A percentile compares a stretch with the other conserved stretches of the same genome.
phyloP scores from a whole-genome alignment of 2,329 filamentous ascomycete species.

The Trichoderma koningiopsis region DNA sequence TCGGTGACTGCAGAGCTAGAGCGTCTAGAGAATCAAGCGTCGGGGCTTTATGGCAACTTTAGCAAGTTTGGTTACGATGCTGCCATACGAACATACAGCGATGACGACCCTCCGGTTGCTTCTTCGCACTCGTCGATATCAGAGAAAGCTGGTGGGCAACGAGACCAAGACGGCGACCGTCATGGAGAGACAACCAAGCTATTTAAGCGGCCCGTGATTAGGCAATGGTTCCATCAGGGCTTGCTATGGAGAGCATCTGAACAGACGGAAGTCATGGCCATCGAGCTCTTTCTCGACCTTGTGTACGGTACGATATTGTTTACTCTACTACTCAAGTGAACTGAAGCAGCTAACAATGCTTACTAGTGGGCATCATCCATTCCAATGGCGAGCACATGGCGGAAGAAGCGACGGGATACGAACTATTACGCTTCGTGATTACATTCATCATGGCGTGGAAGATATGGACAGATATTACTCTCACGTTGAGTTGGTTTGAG shows the following conservation, averaged over 20 bases:
- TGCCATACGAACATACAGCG: constrained; percentile 53
- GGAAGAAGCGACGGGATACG: constrained; percentile 55
- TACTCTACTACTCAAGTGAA: background rate
- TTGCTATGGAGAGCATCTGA: constrained; percentile 63
- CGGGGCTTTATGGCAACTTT: constrained; percentile 63
- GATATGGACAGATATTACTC: constrained; percentile 62
- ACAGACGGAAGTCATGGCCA: constrained; percentile 61
- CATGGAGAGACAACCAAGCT: constrained; percentile 53
- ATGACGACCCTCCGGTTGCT: constrained; percentile 27
- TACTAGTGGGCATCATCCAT: constrained; percentile 61
- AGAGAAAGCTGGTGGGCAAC: background rate
- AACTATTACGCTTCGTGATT: constrained; percentile 61
- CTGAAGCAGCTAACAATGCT: background rate
- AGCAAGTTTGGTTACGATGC: constrained; percentile 64
- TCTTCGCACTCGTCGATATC: constrained; percentile 33
- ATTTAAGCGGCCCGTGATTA: constrained; percentile 60
- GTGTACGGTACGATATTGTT: constrained; percentile 48
- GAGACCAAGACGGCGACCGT: constrained; percentile 31
- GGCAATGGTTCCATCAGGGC: constrained; percentile 68
- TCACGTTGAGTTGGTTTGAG: constrained; percentile 64
- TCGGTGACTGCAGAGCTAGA: constrained; percentile 56
- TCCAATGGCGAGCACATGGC: constrained; percentile 63
- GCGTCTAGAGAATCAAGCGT: constrained; percentile 54
- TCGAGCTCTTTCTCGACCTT: constrained; percentile 66
- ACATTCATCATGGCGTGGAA: constrained; percentile 66